Evolutionary conservation across 148 eudicot species (phyloP), one percentile per base, ranked within the genome.

Genomic region (Vaccinium corymbosum): DNA sequence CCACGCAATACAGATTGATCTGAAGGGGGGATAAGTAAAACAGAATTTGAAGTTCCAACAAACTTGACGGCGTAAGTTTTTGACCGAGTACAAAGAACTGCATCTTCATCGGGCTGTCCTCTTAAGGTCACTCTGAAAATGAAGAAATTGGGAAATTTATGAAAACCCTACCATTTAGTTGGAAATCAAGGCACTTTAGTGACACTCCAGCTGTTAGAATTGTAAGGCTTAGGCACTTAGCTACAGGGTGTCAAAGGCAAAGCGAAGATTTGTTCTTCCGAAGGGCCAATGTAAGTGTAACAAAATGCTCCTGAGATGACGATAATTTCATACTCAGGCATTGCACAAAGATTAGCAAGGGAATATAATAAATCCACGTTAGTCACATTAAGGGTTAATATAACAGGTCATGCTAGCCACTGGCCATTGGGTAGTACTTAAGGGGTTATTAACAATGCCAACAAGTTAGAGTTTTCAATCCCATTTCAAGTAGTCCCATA

Each of bases 31-130:
- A 97, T 87, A 4, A 97, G 97, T 62, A 94, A 90, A 53, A 90
- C 92, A 0, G 98, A 93, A 76, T 97, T 97, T 85, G 99, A 97
- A 48, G 91, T 93, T 29, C 98, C 98, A 72, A 97, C 99, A 87
- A 90, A 97, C 76, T 97, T 97, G 76, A 97, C 76, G 2, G 92
- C 92, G 59, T 92, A 97, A 51, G 99, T 97, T 91, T 92, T 94
- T 70, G 99, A 89, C 68, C 76, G 72, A 46, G 99, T 97, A 84
- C 99, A 94, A 51, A 97, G 86, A 80, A 97, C 99, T 74, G 94
- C 97, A 81, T 97, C 99, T 87, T 97, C 99, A 85, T 94, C 88
- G 2, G 89, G 92, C 80, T 92, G 92, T 80, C 99, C 99, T 89
- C 99, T 91, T 73, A 97, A 61, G 56, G 94, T 89, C 62, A 92